A percentile compares a stretch with the other conserved stretches of the same genome.
phyloP scores from a whole-genome alignment of 2,329 filamentous ascomycete genomes.

The Exophiala sideris region DNA sequence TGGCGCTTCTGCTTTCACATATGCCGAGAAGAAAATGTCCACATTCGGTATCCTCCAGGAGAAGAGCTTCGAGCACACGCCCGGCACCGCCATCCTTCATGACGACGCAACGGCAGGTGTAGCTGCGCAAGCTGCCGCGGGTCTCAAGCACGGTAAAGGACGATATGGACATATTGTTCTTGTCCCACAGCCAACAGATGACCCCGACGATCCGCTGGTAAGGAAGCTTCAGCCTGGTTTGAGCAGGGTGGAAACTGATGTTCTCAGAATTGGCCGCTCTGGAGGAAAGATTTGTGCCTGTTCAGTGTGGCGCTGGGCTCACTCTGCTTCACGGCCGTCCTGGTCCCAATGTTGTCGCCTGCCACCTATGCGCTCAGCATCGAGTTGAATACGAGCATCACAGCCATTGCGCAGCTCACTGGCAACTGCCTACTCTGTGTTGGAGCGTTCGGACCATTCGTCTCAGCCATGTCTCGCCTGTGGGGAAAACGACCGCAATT shows the following conservation, averaged over 20 bases:
- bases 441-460: constrained; percentile 14
- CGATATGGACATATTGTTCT: constrained; percentile 22
- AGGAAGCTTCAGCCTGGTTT: neutral
- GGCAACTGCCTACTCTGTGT: constrained; percentile 16
- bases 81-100: constrained; percentile 12
- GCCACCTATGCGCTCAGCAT: constrained; percentile 8
- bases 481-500: constrained; percentile 36
- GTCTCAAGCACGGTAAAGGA: constrained; percentile 20
- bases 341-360: constrained; percentile 8
- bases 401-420: constrained; percentile 11
- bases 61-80: constrained; percentile 9
- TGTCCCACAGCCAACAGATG: constrained; percentile 21
- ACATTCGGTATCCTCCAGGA: neutral
- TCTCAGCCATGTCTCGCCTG: constrained; percentile 40
- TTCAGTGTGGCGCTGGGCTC: neutral
- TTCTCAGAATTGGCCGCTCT: constrained; percentile 10
- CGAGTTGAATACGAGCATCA: constrained; percentile 14
- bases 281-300: constrained; percentile 11
- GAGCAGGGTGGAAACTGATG: constrained; percentile 8
- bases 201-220: constrained; percentile 13
- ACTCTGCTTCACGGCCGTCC: neutral
- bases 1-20: too few species aligned
- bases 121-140: neutral
- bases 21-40: too few species aligned
- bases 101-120: constrained; percentile 6